Evolutionary conservation across 177 flowering plant genomes (phyloP), one percentile per base, ranked within the genome.

Genomic region (Vitis hybrid): DNA sequence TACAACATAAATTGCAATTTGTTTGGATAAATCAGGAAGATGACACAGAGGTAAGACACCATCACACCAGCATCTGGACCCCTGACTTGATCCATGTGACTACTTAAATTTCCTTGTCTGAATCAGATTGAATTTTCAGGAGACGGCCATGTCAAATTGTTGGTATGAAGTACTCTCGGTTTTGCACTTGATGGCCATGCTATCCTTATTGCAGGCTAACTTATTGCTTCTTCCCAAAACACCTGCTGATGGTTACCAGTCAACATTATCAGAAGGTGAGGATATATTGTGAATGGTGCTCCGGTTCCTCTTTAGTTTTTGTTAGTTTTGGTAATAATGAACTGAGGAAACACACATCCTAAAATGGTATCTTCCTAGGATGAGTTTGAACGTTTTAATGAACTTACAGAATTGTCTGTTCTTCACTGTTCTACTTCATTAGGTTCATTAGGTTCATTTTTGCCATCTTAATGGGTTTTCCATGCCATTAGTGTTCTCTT

Each of bases 121-220:
- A 30, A 30, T 40, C 8, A 40, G 48, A 40, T 6, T 40, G 48
- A 11, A 65, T 21, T 55, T 78, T 79, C 93, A 95, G 99, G 98
- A 95, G 81, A 89, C 94, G 64, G 81, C 82, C 62, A 82, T 95
- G 65, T 86, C 82, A 56, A 93, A 88, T 85, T 88, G 92, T 66
- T 95, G 99, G 98, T 93, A 93, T 62, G 98, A 95, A 81, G 89
- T 92, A 55, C 67, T 95, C 82, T 93, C 98, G 30, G 89, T 93
- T 70, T 76, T 93, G 74, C 99, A 95, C 77, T 85, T 93, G 81
- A 90, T 95, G 97, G 96, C 98, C 66, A 85, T 83, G 85, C 82
- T 93, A 61, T 85, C 87, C 10, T 73, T 95, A 64, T 91, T 90
- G 66, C 93, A 93, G 77, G 98, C 96, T 72, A 93, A 93, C 79